Conservation (phyloP, 2,329 filamentous ascomycete species). For the Ascochyta clinopodiicola region DNA sequence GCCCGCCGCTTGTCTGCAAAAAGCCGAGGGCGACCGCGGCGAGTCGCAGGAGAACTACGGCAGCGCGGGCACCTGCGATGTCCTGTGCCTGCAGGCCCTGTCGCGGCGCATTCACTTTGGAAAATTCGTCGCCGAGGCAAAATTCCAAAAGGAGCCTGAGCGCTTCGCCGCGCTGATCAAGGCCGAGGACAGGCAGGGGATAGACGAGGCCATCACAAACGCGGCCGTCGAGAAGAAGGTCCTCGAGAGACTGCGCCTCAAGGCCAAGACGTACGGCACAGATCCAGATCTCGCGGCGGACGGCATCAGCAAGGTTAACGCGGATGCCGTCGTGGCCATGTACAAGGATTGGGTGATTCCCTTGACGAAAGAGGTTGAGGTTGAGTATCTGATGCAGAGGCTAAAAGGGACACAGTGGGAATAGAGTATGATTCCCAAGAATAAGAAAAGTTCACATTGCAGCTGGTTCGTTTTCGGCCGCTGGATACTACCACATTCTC, state of each 20-base stretch:
- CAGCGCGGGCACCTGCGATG: slow-evolving; percentile 88
- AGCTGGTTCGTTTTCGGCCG: too few relatives aligned
- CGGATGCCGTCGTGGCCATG: slow-evolving; percentile 68
- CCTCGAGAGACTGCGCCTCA: slow-evolving; percentile 81
- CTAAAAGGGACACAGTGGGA: slow-evolving; percentile 65
- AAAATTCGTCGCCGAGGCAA: slow-evolving; percentile 96
- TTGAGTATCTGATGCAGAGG: slow-evolving; percentile 97
- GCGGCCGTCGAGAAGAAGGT: slow-evolving; percentile 88
- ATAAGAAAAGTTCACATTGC: too few relatives aligned
- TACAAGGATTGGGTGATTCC: slow-evolving; percentile 85
- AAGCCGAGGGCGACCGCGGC: slow-evolving; percentile 78
- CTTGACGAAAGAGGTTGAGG: slow-evolving; percentile 96
- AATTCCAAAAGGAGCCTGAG: slow-evolving; percentile 84
- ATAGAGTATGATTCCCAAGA: slow-evolving; percentile 23
- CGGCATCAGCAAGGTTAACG: slow-evolving; percentile 81
- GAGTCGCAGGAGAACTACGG: slow-evolving; percentile 95
- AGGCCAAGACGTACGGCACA: slow-evolving; percentile 91
- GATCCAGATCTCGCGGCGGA: slow-evolving; percentile 73
- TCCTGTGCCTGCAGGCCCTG: slow-evolving; percentile 85
- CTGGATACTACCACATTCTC: too few relatives aligned
- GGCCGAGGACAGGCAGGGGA: slow-evolving; percentile 77
- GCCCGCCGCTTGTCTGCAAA: slow-evolving; percentile 80
- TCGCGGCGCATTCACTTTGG: slow-evolving; percentile 95
- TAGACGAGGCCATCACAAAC: slow-evolving; percentile 91
- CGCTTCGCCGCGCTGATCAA: slow-evolving; percentile 83